Evolutionary conservation across 202 grass and related monocot genomes (phyloP).

Genomic region (Brachypodium distachyon): DNA sequence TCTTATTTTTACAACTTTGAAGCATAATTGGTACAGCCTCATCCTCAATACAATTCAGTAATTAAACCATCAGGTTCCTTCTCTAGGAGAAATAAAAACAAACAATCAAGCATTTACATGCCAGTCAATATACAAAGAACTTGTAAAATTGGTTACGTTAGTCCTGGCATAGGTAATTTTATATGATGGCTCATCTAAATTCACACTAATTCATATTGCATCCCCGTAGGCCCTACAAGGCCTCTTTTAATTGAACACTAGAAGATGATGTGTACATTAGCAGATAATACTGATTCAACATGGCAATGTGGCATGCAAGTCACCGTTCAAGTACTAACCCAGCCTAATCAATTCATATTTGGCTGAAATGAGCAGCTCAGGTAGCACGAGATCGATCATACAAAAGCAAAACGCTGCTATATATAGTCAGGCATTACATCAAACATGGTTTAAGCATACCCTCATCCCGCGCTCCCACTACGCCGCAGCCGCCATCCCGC

Average conservation of each 20-base stretch:
- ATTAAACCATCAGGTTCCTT: neutral
- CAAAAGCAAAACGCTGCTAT: neutral
- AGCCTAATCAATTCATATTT: neutral
- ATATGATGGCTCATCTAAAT: neutral
- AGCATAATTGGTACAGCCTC: neutral
- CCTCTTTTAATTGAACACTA: neutral
- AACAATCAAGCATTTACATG: neutral
- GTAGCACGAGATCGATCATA: neutral
- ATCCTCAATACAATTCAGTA: neutral
- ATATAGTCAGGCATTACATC: neutral
- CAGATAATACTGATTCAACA: no score
- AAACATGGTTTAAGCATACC: constrained; percentile 28
- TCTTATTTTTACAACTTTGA: no score
- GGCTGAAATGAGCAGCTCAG: neutral
- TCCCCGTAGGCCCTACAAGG: neutral
- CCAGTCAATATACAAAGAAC: neutral
- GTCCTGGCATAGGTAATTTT: neutral
- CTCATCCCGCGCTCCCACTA: neutral
- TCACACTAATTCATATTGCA: neutral
- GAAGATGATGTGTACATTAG: neutral
- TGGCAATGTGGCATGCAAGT: neutral
- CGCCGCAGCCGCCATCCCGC: neutral
- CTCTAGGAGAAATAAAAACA: neutral
- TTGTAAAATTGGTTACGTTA: neutral
- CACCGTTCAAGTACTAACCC: neutral